Conservation (phyloP, 768 basidiomycete species). For the Lactifluus rugatus region DNA sequence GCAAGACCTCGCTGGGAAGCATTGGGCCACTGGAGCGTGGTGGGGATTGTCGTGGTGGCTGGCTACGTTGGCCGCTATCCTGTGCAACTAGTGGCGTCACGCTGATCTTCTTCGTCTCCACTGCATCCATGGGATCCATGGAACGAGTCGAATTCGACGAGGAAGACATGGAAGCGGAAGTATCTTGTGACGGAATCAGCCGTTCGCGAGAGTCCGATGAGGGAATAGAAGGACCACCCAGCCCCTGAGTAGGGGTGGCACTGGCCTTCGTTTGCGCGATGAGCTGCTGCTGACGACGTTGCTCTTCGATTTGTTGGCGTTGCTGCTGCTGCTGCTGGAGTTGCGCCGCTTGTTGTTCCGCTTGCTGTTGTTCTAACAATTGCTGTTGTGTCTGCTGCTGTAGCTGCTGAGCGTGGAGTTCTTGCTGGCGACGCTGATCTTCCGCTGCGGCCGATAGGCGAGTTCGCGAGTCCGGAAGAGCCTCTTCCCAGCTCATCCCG, state of each 20-base stretch:
- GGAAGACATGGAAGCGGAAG: slow-evolving; percentile 23
- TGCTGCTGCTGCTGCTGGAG: slow-evolving; percentile 20
- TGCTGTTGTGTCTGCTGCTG: slow-evolving; percentile 17
- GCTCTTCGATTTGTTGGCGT: slow-evolving; percentile 24
- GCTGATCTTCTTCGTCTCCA: slow-evolving; percentile 68
- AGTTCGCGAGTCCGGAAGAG: slow-evolving; percentile 42
- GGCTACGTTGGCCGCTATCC: slow-evolving; percentile 30
- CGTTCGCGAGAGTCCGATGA: slow-evolving; percentile 41
- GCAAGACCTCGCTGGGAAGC: slow-evolving; percentile 32
- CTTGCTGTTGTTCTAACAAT: slow-evolving; percentile 22
- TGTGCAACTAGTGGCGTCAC: slow-evolving; percentile 73
- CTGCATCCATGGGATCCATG: slow-evolving; percentile 58
- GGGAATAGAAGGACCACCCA: slow-evolving; percentile 29
- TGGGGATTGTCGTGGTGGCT: slow-evolving; percentile 13
- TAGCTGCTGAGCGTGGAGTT: slow-evolving; percentile 22
- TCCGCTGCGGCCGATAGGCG: slow-evolving; percentile 25
- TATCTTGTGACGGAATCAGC: slow-evolving; percentile 27
- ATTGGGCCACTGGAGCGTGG: slow-evolving; percentile 23
- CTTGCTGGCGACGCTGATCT: slow-evolving; percentile 26
- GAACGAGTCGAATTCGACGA: slow-evolving; percentile 25
- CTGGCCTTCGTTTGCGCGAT: slow-evolving; percentile 8
- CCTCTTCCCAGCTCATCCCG: slow-evolving; percentile 83
- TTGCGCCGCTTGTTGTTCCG: slow-evolving; percentile 24
- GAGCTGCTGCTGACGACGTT: slow-evolving; percentile 20
- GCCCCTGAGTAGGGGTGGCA: slow-evolving; percentile 13